These are phyloP conservation scores for Stephanodiscus minutulus DNA, from an alignment of 108 stramenopile species.

Conservation along the genomic window DNA sequence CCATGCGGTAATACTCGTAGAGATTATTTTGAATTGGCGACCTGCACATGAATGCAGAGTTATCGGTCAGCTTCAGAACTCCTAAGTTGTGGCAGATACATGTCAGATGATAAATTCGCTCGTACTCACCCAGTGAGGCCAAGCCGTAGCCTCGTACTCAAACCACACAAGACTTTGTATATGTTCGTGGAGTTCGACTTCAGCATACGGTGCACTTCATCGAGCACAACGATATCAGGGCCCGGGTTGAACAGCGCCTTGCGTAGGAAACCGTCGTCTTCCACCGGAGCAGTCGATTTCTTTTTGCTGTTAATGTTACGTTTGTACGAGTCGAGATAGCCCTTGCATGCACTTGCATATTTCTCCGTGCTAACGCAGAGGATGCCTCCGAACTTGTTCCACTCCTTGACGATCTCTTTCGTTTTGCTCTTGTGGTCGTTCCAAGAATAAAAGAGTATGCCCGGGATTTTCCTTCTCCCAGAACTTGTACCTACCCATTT, in stretches of 20 bases:
- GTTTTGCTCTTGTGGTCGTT: conserved; percentile 4
- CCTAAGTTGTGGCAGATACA: too few relatives aligned
- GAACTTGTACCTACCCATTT: conserved; percentile 62
- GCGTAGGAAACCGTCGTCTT: conserved; percentile 25
- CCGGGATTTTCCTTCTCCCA: conserved; percentile 23
- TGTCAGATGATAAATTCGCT: conserved; percentile 40
- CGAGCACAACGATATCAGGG: conserved; percentile 64
- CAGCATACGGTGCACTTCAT: conserved; percentile 77
- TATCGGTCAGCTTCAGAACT: background rate
- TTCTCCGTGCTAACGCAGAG: conserved; percentile 48
- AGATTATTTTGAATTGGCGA: conserved; percentile 44
- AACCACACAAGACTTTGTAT: conserved; percentile 48
- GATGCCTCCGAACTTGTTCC: conserved; percentile 63
- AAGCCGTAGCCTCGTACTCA: conserved; percentile 58
- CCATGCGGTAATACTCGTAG: conserved; percentile 68
- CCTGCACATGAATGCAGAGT: background rate
- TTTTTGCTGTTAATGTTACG: background rate
- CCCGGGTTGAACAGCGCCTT: conserved; percentile 51
- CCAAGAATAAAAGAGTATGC: conserved; percentile 38
- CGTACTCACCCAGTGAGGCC: conserved; percentile 57
- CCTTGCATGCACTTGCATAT: conserved; percentile 41
- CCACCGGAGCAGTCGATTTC: conserved; percentile 9
- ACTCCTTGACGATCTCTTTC: conserved; percentile 42
- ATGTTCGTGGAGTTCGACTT: conserved; percentile 51
- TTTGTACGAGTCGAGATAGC: conserved; percentile 17